Conservation (phyloP, 139 green algal species). For the Chlorella sp. region DNA sequence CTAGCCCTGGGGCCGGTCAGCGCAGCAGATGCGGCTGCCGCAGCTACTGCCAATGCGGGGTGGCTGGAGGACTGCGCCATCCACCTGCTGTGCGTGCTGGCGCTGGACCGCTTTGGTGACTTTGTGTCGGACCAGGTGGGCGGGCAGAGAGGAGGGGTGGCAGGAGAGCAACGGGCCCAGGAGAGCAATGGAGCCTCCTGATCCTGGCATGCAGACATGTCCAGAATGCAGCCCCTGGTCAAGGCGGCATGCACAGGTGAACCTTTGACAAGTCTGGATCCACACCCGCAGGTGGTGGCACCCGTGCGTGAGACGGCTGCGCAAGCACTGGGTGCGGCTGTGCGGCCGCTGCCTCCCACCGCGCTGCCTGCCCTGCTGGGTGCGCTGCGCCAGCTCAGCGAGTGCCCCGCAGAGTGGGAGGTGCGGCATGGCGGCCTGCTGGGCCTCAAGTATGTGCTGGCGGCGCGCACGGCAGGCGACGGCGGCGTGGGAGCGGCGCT, state of each 20-base stretch:
- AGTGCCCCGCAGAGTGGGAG: slow-evolving; percentile 52
- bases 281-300: slow-evolving; percentile 77
- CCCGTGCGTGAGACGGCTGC: slow-evolving; percentile 95
- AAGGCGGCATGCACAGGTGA: background rate
- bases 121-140: slow-evolving; percentile 91
- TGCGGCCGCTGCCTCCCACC: slow-evolving; percentile 38
- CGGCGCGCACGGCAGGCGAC: slow-evolving; percentile 47
- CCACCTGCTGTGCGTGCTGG: slow-evolving; percentile 91
- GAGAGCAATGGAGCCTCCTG: no score
- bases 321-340: slow-evolving; percentile 88
- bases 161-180: no score
- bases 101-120: slow-evolving; percentile 96
- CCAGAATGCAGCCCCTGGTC: no score
- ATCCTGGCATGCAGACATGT: no score
- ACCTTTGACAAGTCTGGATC: background rate
- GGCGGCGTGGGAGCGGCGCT: slow-evolving; percentile 40
- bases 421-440: slow-evolving; percentile 83
- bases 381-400: slow-evolving; percentile 70
- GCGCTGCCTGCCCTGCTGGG: slow-evolving; percentile 59
- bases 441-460: slow-evolving; percentile 94
- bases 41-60: slow-evolving; percentile 60
- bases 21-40: slow-evolving; percentile 46
- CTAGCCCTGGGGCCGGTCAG: slow-evolving; percentile 52
- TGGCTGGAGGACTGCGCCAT: slow-evolving; percentile 89
- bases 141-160: background rate